Percentiles rank a stretch among this genome's conserved stretches.
These are phyloP conservation scores for Scutellaria baicalensis DNA, from an alignment of 257 asterid species.

Conservation along the genomic window DNA sequence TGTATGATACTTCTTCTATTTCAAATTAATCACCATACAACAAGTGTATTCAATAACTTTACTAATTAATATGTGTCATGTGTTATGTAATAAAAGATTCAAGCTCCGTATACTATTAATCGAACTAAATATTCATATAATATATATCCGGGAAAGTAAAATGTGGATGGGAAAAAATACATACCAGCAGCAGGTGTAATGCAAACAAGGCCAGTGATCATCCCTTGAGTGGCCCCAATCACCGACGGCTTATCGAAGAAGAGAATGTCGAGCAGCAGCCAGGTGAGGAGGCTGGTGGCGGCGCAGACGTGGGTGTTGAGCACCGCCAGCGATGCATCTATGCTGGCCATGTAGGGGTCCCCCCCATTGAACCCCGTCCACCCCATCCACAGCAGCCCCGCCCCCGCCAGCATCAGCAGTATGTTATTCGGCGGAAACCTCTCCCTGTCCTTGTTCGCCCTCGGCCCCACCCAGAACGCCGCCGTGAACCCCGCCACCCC, in stretches of 20 bases:
- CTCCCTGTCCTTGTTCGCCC: slow-evolving; percentile 49
- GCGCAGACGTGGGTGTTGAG: slow-evolving; percentile 68
- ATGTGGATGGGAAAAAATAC: no score
- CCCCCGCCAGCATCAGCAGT: slow-evolving; percentile 64
- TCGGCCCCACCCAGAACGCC: slow-evolving; percentile 88
- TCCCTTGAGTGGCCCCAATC: slow-evolving; percentile 77
- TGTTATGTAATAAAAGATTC: no score
- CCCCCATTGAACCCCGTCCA: slow-evolving; percentile 93
- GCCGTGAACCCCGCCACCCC: slow-evolving; percentile 87
- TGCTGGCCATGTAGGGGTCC: slow-evolving; percentile 59
- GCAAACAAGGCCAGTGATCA: slow-evolving; percentile 88
- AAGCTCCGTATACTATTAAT: no score
- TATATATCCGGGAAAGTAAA: no score
- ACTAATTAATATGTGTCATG: no score
- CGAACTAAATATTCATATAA: no score
- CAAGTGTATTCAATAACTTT: no score
- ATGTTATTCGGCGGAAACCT: slow-evolving; percentile 71
- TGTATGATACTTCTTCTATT: no score
- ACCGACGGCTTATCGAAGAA: slow-evolving; percentile 73
- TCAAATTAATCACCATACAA: no score
- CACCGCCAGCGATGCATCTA: slow-evolving; percentile 71
- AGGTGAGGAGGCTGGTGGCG: slow-evolving; percentile 65
- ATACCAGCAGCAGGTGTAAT: slow-evolving; percentile 85
- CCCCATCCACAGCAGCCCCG: slow-evolving; percentile 80
- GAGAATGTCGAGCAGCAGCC: slow-evolving; percentile 63